Evolutionary conservation across 495 filamentous ascomycete species (phyloP).

Genomic region (Penicillium paxilli): DNA sequence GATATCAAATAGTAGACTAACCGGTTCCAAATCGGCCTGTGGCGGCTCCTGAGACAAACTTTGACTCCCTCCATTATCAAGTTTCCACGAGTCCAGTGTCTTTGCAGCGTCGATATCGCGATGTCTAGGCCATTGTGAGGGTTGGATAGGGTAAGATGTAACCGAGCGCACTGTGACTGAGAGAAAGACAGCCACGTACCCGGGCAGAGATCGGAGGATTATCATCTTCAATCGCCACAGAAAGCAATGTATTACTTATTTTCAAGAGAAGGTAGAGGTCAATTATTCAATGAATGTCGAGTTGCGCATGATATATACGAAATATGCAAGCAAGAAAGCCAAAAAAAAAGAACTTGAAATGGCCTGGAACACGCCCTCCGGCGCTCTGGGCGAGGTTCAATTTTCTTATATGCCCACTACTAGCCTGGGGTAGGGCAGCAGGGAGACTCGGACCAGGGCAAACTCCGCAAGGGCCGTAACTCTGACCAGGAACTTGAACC

Average conservation of each 20-base stretch:
- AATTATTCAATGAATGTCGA: not conserved
- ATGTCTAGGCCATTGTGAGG: slow-evolving; percentile 10
- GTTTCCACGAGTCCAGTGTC: not conserved
- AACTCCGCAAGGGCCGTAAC: slow-evolving; percentile 14
- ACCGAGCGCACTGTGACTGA: slow-evolving; percentile 8
- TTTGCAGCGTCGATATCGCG: slow-evolving; percentile 5
- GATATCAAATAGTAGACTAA: slow-evolving; percentile 8
- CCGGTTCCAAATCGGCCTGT: slow-evolving; percentile 2
- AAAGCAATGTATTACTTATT: not conserved
- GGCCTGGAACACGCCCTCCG: too few species aligned
- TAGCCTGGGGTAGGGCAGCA: slow-evolving; percentile 2
- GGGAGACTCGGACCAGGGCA: not conserved
- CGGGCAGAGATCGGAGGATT: not conserved
- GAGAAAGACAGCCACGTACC: slow-evolving; percentile 10
- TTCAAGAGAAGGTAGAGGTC: not conserved
- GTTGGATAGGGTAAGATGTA: slow-evolving; percentile 15
- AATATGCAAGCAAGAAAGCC: not conserved
- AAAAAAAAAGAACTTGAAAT: not conserved
- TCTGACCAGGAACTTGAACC: not conserved
- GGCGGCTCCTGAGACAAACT: not conserved
- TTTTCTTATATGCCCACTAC: slow-evolving; percentile 12
- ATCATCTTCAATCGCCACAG: slow-evolving; percentile 1
- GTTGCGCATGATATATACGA: not conserved
- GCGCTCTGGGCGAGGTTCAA: not conserved
- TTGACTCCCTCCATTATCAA: not conserved